Evolutionary conservation across 345 rosid genomes (phyloP), one percentile per base, ranked within the genome.

Genomic region (Carallia brachiata): DNA sequence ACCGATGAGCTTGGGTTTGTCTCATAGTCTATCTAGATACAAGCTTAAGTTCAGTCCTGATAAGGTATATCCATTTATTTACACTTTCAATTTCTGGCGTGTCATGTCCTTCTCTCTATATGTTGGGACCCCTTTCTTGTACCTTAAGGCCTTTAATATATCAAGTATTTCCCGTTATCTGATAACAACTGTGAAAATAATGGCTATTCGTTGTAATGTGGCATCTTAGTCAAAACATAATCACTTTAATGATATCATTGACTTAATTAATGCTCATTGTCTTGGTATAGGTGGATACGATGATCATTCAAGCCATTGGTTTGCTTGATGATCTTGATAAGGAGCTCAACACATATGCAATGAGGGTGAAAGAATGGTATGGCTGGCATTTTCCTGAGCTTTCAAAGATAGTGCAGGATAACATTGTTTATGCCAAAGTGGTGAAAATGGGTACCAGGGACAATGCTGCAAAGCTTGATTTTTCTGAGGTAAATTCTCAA

Each of bases 371-470:
- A 10, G 97, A 95, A 62, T 88, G 97, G 97, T 90, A 92, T 27
- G 98, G 97, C 39, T 95, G 96, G 98, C 99, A 95, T 85, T 92
- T 95, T 74, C 99, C 96, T 0, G 99, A 92, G 87, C 98, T 95
- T 63, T 90, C 92, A 2, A 92, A 85, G 88, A 90, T 95, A 68
- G 73, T 95, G 18, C 84, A 77, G 32, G 98, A 92, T 73, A 92
- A 90, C 80, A 92, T 95, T 55, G 78, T 66, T 0, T 92, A 95
- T 71, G 98, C 97, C 23, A 90, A 89, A 83, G 53, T 84, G 5
- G 96, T 95, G 52, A 95, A 95, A 76, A 63, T 95, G 98, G 88
- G 99, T 31, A 13, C 82, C 65, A 90, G 97, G 13, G 80, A 77
- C 36, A 89, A 89, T 78, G 97, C 99, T 1, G 88, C 90, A 36